Evolutionary conservation across 345 rosid genomes (phyloP), one percentile per base, ranked within the genome.

Genomic region (Citrus hindsii): DNA sequence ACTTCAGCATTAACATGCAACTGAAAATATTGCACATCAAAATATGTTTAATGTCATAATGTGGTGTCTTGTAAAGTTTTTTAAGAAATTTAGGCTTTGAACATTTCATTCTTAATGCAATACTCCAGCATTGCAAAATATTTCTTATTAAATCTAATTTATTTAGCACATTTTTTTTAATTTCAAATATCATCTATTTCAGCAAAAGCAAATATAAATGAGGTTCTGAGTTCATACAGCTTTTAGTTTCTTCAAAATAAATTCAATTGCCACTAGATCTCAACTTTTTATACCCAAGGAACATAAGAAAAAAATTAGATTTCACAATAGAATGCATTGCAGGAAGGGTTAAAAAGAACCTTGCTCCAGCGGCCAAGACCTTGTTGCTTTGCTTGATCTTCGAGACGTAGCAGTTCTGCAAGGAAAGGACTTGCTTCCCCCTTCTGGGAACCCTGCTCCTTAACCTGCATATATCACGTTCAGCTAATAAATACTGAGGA

Each of bases 351-450:
- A 38, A 33, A 66, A 71, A 77, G 62, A 66, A 94, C 98, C 98
- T 91, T 89, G 87, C 87, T 94, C 98, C 98, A 94, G 38, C 84
- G 89, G 76, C 99, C 99, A 76, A 88, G 83, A 33, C 97, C 95
- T 77, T 91, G 89, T 75, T 85, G 88, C 82, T 90, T 91, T 46
- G 98, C 98, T 83, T 88, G 93, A 77, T 91, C 97, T 84, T 96
- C 93, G 58, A 83, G 88, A 25, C 82, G 84, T 67, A 85, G 76
- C 81, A 92, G 79, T 67, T 94, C 98, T 24, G 88, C 63, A 81
- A 94, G 87, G 84, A 82, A 89, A 76, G 98, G 97, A 89, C 97
- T 96, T 35, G 89, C 95, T 75, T 90, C 93, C n/a, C 89, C 97
- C 85, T 96, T 96, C 84, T 89, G 96, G 82, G 90, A 88, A 76